Evolutionary conservation across 164 flowering plant genomes (phyloP).

Genomic region (Magnolia officinalis): DNA sequence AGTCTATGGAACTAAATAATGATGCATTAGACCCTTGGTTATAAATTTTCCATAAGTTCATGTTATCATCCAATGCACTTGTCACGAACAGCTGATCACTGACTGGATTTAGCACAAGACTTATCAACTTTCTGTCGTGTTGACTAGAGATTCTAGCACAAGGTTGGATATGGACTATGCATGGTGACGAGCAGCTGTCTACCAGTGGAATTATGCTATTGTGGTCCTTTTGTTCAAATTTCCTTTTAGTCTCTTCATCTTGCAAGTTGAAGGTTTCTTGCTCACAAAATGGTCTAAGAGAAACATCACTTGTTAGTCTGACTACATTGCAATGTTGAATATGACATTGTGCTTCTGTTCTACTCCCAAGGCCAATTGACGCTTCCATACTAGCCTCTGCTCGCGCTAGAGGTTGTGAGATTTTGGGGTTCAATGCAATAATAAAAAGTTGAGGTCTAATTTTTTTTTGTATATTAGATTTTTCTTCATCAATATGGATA

Average conservation of each 20-base stretch:
- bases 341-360: conserved; percentile 19
- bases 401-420: conserved; percentile 29
- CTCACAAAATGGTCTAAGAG: conserved; percentile 25
- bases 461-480: conserved; percentile 26
- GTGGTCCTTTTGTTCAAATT: conserved; percentile 66
- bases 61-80: too few relatives aligned
- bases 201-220: conserved; percentile 58
- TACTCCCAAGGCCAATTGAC: conserved; percentile 29
- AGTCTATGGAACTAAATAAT: conserved; percentile 57
- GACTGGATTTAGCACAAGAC: conserved; percentile 61
- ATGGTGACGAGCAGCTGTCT: conserved; percentile 45
- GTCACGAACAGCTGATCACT: too few relatives aligned
- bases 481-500: conserved; percentile 9
- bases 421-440: conserved; percentile 45
- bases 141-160: conserved; percentile 60
- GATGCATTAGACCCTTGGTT: conserved; percentile 60
- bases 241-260: conserved; percentile 56
- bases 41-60: not conserved
- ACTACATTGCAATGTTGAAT: conserved; percentile 9
- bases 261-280: conserved; percentile 29
- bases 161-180: conserved; percentile 37
- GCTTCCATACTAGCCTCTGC: conserved; percentile 27
- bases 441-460: conserved; percentile 53
- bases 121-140: conserved; percentile 89
- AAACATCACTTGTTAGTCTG: conserved; percentile 32